A percentile compares a stretch with the other conserved stretches of the same genome.
Conservation (phyloP, 106 monocot genomes). For the Dendrobium huoshanense region DNA sequence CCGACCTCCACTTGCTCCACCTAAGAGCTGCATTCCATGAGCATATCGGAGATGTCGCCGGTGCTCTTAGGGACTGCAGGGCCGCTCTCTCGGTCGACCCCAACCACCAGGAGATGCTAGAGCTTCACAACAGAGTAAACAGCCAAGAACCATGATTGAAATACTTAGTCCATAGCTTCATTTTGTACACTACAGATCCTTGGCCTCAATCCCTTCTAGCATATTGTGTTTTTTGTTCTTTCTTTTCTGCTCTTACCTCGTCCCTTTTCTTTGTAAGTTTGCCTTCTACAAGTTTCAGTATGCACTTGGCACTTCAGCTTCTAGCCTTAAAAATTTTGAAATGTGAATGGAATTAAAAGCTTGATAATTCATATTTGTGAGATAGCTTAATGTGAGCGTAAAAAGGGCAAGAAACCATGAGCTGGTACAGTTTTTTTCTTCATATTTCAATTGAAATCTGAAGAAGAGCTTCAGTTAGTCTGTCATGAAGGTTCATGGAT, state of each 20-base stretch:
- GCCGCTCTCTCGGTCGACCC: constrained; percentile 94
- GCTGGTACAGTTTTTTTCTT: not conserved
- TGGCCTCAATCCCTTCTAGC: not conserved
- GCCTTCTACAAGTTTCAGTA: not conserved
- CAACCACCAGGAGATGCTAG: constrained; percentile 97
- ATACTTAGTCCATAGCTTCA: not conserved
- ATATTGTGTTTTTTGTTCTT: not conserved
- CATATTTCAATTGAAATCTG: not conserved
- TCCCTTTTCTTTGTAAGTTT: not conserved
- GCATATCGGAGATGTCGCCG: constrained; percentile 69
- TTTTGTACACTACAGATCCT: not conserved
- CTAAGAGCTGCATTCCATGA: constrained; percentile 96
- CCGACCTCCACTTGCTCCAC: constrained; percentile 88
- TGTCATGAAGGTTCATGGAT: not conserved
- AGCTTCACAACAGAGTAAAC: constrained; percentile 89
- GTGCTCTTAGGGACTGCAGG: constrained; percentile 85
- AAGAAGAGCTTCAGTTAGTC: not conserved
- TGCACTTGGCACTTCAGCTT: not conserved
- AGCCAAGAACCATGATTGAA: constrained; percentile 69
- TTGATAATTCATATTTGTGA: not conserved
- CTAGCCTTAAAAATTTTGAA: not conserved
- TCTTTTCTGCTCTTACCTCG: not conserved
- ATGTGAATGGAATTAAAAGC: constrained; percentile 2
- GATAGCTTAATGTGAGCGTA: not conserved
- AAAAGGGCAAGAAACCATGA: not conserved